Evolutionary conservation across 2,329 filamentous ascomycete species (phyloP), one percentile per base, ranked within the genome.

Genomic region (Tolypocladium ovalisporum): DNA sequence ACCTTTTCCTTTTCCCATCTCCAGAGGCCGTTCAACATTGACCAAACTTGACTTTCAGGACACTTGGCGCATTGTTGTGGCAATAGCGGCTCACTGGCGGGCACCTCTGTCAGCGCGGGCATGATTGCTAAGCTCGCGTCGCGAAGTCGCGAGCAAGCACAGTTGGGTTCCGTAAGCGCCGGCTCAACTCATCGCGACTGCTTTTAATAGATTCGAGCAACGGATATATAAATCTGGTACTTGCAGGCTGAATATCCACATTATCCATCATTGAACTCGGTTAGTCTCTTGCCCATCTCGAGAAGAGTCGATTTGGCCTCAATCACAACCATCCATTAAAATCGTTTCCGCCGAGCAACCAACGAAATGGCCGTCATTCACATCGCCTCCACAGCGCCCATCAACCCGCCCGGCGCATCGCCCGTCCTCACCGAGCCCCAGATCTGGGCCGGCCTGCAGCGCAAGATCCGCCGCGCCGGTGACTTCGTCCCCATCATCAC

Each of bases 401-500:
- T 67, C 61, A 70, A 70, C 62, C 65, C 61, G 63, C 44, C 44
- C 24, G 44, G 44, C 27, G 44, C 44, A 4, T 19, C 44, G 13
- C 44, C 44, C 9, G 29, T 58, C 52, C 61, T 68, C 15, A 67
- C 62, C 19, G 39, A 47, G 12, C 49, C 59, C 6, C 64, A 69
- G 55, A 62, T 69, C 58, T 70, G 67, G 67, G 60, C 59, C 37
- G 66, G 66, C 52, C 66, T 70, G 37, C 56, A 60, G 27, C 63
- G 60, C 61, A 70, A 70, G 52, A 62, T 70, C 54, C 64, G 62
- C 19, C 62, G 62, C 57, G 64, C 65, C 17, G 54, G 65, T 12
- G 60, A 64, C n/a, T 70, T 70, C 47, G 67, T 70, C 8, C 63
- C 64, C 52, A 40, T 63, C 60, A 69, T 62, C 53, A 54, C 53